These are phyloP conservation scores for Beauveria brongniartii DNA, from an alignment of 2,329 filamentous ascomycete species.

Conservation along the genomic window DNA sequence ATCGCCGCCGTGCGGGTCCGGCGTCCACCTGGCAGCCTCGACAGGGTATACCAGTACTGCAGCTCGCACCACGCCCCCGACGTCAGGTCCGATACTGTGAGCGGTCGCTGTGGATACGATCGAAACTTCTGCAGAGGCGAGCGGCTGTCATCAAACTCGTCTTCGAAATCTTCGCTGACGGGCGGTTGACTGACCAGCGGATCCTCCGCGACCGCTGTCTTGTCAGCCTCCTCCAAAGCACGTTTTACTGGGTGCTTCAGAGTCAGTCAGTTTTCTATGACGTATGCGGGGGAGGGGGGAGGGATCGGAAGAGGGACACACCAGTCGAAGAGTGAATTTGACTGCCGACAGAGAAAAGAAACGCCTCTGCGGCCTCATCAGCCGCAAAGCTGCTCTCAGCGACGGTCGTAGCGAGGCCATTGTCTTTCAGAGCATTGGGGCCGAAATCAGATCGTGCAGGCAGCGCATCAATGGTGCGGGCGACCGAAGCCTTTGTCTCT, in stretches of 20 bases:
- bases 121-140: constrained; percentile 72
- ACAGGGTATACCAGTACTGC: constrained; percentile 84
- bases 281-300: neutral
- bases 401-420: neutral
- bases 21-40: constrained; percentile 59
- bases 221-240: constrained; percentile 24
- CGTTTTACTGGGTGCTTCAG: constrained; percentile 55
- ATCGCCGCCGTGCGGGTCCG: constrained; percentile 74
- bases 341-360: neutral
- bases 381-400: neutral
- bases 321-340: constrained; percentile 39
- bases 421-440: neutral
- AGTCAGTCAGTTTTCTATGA: constrained; percentile 49
- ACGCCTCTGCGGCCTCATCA: neutral
- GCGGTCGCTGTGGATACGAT: constrained; percentile 63
- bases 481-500: constrained; percentile 11
- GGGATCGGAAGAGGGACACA: constrained; percentile 27
- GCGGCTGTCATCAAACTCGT: constrained; percentile 24
- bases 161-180: constrained; percentile 16
- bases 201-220: neutral
- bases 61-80: constrained; percentile 93
- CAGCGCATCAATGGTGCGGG: neutral
- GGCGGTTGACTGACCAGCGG: neutral
- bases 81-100: constrained; percentile 82
- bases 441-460: neutral